Percentiles rank a stretch among this genome's conserved stretches.
phyloP scores from a whole-genome alignment of 2,329 filamentous ascomycete species.

The Beauveria caledonica region DNA sequence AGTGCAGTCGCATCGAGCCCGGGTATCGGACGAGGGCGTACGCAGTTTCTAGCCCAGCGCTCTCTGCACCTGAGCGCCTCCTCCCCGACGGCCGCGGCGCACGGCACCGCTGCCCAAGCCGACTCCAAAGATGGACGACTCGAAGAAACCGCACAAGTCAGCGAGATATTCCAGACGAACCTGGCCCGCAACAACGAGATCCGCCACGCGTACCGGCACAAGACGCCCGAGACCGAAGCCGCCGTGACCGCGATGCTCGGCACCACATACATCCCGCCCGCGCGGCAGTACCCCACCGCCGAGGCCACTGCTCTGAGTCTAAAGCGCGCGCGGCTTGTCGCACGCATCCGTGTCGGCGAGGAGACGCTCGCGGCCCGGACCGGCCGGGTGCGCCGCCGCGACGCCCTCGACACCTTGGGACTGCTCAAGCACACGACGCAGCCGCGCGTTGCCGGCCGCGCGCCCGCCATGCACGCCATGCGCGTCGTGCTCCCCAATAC shows the following conservation, averaged over 20 bases:
- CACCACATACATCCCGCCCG: conserved; percentile 4
- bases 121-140: not conserved
- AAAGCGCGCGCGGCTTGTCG: not conserved
- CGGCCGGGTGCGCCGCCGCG: not conserved
- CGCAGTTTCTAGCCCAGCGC: not conserved
- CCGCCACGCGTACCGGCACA: not conserved
- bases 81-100: not conserved
- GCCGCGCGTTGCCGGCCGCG: conserved; percentile 17
- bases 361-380: not conserved
- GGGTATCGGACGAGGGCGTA: not conserved
- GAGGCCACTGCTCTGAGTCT: not conserved
- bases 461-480: conserved; percentile 27
- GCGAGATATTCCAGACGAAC: conserved; percentile 2
- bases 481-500: conserved; percentile 27
- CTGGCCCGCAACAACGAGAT: not conserved
- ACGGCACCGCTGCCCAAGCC: not conserved
- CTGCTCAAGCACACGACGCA: conserved; percentile 30
- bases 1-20: not conserved
- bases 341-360: conserved; percentile 7
- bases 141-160: not conserved
- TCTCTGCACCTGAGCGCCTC: not conserved
- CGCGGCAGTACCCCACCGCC: not conserved
- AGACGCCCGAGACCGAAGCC: conserved; percentile 4
- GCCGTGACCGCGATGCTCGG: not conserved
- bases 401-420: conserved; percentile 23